These are phyloP conservation scores for Trametes coccinea DNA, from an alignment of 768 basidiomycete genomes.

Conservation along the genomic window DNA sequence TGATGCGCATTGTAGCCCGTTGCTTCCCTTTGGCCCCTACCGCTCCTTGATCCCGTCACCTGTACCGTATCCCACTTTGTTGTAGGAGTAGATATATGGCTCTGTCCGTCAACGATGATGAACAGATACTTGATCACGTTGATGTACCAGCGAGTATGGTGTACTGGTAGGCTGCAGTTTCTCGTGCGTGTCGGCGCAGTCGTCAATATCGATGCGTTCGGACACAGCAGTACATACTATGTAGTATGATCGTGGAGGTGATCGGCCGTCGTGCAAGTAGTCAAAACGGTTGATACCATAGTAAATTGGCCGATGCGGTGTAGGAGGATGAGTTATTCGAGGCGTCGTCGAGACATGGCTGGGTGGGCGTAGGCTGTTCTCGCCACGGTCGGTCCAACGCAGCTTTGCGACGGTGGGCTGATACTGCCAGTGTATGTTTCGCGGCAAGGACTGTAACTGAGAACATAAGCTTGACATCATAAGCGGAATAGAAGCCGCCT, in stretches of 20 bases:
- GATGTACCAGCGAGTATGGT: too few species aligned
- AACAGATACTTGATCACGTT: background rate
- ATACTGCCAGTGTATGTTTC: too few species aligned
- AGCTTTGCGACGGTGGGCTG: too few species aligned
- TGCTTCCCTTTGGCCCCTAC: background rate
- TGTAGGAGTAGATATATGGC: background rate
- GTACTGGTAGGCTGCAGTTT: too few species aligned
- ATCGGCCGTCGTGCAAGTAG: too few species aligned
- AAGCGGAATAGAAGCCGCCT: background rate
- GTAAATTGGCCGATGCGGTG: too few species aligned
- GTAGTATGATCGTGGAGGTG: too few species aligned
- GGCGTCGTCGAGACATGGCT: background rate
- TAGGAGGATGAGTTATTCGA: too few species aligned
- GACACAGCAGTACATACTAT: too few species aligned
- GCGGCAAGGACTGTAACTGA: background rate
- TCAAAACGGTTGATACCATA: too few species aligned
- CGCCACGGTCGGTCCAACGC: background rate
- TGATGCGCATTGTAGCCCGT: background rate
- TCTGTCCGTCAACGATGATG: background rate
- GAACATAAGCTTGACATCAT: background rate
- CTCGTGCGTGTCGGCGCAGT: too few species aligned
- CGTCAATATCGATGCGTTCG: too few species aligned
- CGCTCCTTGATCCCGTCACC: background rate
- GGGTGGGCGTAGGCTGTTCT: slow-evolving; percentile 11
- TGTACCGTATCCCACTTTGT: background rate